Evolutionary conservation across 192 early-diverging fungal species (phyloP).

Genomic region (Coemansia brasiliensis): DNA sequence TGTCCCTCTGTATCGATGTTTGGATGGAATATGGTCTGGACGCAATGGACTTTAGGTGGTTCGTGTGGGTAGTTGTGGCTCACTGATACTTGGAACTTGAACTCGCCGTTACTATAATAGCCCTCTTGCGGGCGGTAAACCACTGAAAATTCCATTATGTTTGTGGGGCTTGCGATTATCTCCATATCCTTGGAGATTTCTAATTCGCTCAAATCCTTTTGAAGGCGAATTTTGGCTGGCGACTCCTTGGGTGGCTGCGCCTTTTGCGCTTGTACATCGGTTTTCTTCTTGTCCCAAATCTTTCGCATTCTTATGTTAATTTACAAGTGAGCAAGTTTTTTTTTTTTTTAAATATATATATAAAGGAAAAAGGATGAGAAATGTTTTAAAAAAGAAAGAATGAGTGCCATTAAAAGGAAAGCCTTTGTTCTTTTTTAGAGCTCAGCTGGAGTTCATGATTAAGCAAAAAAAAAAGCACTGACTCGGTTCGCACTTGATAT

Average conservation of each 20-base stretch:
- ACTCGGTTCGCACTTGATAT: neutral
- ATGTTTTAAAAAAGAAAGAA: neutral
- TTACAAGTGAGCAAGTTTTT: neutral
- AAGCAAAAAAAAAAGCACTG: neutral
- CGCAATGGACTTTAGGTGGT: slow-evolving; percentile 87
- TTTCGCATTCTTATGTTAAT: slow-evolving; percentile 68
- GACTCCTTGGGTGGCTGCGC: slow-evolving; percentile 73
- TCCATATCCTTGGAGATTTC: slow-evolving; percentile 75
- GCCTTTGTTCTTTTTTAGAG: neutral
- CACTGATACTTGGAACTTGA: slow-evolving; percentile 80
- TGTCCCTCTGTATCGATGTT: slow-evolving; percentile 97
- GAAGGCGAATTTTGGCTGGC: slow-evolving; percentile 86
- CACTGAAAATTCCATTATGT: slow-evolving; percentile 76
- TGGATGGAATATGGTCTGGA: slow-evolving; percentile 93
- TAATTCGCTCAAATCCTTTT: slow-evolving; percentile 92
- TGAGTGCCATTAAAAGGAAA: neutral
- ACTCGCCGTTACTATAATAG: slow-evolving; percentile 82
- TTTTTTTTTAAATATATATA: too few species aligned
- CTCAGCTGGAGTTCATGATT: neutral
- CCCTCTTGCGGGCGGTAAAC: slow-evolving; percentile 83
- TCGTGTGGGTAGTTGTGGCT: slow-evolving; percentile 92
- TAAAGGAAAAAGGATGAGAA: too few species aligned
- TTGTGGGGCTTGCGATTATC: slow-evolving; percentile 75
- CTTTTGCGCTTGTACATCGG: slow-evolving; percentile 69
- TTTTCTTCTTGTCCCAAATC: slow-evolving; percentile 87